Conservation (phyloP, 1,284 basidiomycete genomes). For the Neonothopanus nambi region DNA sequence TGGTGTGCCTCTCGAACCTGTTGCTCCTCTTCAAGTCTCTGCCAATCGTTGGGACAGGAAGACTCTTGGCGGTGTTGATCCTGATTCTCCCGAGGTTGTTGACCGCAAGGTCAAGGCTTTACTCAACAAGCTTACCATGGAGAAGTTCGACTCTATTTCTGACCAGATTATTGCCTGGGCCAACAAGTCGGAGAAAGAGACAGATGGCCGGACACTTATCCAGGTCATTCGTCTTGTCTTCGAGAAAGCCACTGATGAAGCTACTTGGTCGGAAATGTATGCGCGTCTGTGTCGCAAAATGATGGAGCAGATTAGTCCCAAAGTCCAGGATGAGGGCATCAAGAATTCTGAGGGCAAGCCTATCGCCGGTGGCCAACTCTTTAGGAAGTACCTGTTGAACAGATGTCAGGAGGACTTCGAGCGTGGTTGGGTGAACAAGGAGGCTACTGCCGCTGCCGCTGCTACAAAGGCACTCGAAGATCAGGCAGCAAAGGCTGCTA, state of each 20-base stretch:
- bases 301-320: slow-evolving; percentile 85
- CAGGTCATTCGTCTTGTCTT: slow-evolving; percentile 96
- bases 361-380: slow-evolving; percentile 88
- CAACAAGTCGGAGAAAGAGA: slow-evolving; percentile 91
- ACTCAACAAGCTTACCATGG: slow-evolving; percentile 96
- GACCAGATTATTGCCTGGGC: slow-evolving; percentile 93
- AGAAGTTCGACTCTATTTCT: slow-evolving; percentile 95
- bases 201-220: slow-evolving; percentile 90
- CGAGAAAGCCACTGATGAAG: slow-evolving; percentile 96
- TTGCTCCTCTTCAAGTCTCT: slow-evolving; percentile 75
- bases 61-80: slow-evolving; percentile 41
- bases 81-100: slow-evolving; percentile 79
- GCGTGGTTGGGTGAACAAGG: slow-evolving; percentile 81
- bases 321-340: slow-evolving; percentile 87
- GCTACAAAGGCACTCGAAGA: slow-evolving; percentile 60
- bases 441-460: slow-evolving; percentile 61
- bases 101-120: slow-evolving; percentile 93
- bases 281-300: slow-evolving; percentile 93
- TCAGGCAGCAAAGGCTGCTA: slow-evolving; percentile 59
- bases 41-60: slow-evolving; percentile 83
- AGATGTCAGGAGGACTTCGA: slow-evolving; percentile 96
- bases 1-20: slow-evolving; percentile 49
- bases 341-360: slow-evolving; percentile 78
- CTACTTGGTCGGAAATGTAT: slow-evolving; percentile 96
- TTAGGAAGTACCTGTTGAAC: slow-evolving; percentile 92